Percentiles rank a stretch among this genome's conserved stretches.
phyloP scores from a whole-genome alignment of 257 asterid genomes.

The Dorcoceras hygrometricum region DNA sequence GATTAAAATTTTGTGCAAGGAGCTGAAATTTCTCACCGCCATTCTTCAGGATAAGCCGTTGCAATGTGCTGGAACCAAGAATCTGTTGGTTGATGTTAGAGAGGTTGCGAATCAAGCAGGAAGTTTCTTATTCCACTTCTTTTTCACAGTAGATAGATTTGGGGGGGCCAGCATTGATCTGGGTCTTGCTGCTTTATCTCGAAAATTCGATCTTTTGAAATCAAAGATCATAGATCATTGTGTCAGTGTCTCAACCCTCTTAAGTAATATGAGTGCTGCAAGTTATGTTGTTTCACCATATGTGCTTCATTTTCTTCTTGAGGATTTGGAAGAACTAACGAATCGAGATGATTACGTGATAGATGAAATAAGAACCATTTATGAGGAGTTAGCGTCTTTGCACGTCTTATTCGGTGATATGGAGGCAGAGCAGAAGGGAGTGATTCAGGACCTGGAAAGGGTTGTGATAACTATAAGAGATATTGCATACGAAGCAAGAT shows the following conservation, averaged over 20 bases:
- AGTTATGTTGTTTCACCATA: slow-evolving; percentile 2
- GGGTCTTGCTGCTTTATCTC: not conserved
- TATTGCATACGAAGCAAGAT: slow-evolving; percentile 28
- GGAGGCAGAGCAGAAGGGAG: not conserved
- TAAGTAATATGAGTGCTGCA: not conserved
- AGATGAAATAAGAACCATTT: slow-evolving; percentile 3
- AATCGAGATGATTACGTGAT: not conserved
- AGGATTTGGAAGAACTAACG: slow-evolving; percentile 11
- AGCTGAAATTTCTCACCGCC: slow-evolving; percentile 19
- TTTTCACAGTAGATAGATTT: not conserved
- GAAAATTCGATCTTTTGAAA: slow-evolving; percentile 1
- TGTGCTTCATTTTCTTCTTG: slow-evolving; percentile 9
- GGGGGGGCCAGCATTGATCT: not conserved
- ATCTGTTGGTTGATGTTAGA: slow-evolving; percentile 15
- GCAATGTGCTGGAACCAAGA: slow-evolving; percentile 1
- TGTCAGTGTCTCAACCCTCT: not conserved
- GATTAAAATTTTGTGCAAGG: not conserved
- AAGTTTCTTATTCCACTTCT: not conserved
- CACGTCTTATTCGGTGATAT: not conserved
- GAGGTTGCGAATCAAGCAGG: slow-evolving; percentile 3
- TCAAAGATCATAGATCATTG: slow-evolving; percentile 3
- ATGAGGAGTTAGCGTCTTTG: slow-evolving; percentile 1
- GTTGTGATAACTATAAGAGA: slow-evolving; percentile 18
- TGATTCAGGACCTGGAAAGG: not conserved
- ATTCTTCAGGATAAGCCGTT: slow-evolving; percentile 16